Percentiles rank a stretch among this genome's conserved stretches.
These are phyloP conservation scores for Corylus americana DNA, from an alignment of 306 rosid genomes.

Conservation along the genomic window DNA sequence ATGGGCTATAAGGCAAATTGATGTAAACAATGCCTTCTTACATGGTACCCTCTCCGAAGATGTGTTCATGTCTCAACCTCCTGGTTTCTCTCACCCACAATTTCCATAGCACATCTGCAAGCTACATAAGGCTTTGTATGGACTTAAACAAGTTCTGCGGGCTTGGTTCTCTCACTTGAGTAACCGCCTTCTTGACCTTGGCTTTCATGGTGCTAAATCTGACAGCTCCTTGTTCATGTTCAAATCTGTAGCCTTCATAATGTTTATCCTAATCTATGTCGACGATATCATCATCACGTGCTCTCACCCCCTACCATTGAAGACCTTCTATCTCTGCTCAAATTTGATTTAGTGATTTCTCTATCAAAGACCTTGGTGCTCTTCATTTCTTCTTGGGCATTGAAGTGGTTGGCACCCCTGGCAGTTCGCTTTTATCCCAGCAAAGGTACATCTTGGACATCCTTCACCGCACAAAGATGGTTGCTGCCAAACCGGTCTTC, in stretches of 20 bases:
- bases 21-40: neutral
- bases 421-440: too few species aligned
- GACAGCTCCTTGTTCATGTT: neutral
- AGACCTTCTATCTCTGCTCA: neutral
- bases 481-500: neutral
- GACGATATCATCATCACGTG: neutral
- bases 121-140: neutral
- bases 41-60: neutral
- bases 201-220: too few species aligned
- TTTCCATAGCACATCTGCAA: neutral
- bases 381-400: too few species aligned
- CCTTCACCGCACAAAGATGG: neutral
- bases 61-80: neutral
- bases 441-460: neutral
- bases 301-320: neutral
- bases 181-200: neutral
- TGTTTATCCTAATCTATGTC: neutral
- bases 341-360: neutral
- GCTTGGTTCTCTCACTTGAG: neutral
- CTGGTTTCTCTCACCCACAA: neutral
- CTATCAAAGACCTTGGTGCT: neutral
- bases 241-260: neutral
- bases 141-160: neutral
- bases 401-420: neutral
- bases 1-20: neutral